Base-by-base conservation (phyloP, 1,284 basidiomycete genomes). In the Cerrena zonata region DNA sequence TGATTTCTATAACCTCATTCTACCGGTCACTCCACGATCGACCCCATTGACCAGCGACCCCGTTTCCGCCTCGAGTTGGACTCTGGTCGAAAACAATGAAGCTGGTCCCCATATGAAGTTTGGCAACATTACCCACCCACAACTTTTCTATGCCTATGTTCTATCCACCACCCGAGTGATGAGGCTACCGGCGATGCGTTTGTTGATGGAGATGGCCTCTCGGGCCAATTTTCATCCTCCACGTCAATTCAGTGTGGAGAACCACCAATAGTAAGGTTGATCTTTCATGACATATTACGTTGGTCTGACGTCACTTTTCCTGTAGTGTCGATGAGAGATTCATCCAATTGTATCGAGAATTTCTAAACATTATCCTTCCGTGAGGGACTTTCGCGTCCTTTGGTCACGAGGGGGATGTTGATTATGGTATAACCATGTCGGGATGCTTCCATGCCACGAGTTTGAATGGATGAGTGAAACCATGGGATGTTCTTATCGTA, bases 1-100 rank as follows among this genome's bases (percentile, higher is more conserved):
- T 15, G 40, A 26, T 15, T 15, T 47, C 30, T 18, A n/a, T 23
- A 5, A 22, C 19, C n/a, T 10, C n/a, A 40, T 37, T 38, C 13
- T 13, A 3, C 27, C 15, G 12, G 15, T 22, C 23, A 25, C 26
- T 3, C 30, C 42, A 39, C 47, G n/a, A 11, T 42, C 48, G n/a
- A 22, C 39, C 7, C 48, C 48, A 4, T 19, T 49, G 3, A 36
- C 26, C 4, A 5, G 37, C 10, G 48, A 49, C 26, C 40, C 48
- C 2, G 40, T 43, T 4, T 4, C 18, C 12, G 40, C 26, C 10
- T 12, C 23, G n/a, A 49, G 48, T 23, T 49, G 48, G 48, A 21
- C 13, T 27, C 12, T 45, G 12, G 26, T 26, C 3, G 3, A 25
- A 12, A 4, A 12, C n/a, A 23, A 4, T 5, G 19, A 45, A 22